Percentiles rank a stretch among this genome's conserved stretches.
Conservation (phyloP, 1,284 basidiomycete species). For the Megacollybia platyphylla region DNA sequence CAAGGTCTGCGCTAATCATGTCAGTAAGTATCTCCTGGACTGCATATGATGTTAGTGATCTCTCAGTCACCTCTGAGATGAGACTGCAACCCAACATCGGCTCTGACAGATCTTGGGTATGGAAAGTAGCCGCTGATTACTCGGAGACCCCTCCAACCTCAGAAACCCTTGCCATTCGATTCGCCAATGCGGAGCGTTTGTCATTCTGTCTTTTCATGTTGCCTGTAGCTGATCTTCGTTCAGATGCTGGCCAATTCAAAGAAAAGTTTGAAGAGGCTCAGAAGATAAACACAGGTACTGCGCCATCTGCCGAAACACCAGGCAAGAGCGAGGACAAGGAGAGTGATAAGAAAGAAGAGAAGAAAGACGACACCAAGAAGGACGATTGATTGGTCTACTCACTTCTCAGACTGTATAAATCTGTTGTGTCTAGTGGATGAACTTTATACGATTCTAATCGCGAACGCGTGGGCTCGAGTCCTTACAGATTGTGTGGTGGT, state of each 20-base stretch:
- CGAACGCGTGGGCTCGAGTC: neutral
- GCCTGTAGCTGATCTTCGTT: neutral
- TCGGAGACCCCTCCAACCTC: slow-evolving; percentile 80
- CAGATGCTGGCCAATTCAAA: slow-evolving; percentile 87
- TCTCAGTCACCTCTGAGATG: slow-evolving; percentile 81
- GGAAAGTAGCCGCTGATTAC: slow-evolving; percentile 94
- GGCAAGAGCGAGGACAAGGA: slow-evolving; percentile 19
- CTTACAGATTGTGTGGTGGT: neutral
- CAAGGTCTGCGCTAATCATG: slow-evolving; percentile 99
- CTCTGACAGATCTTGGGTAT: slow-evolving; percentile 99
- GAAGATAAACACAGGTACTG: slow-evolving; percentile 45
- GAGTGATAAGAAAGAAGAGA: slow-evolving; percentile 15
- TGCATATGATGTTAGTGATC: slow-evolving; percentile 4
- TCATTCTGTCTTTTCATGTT: slow-evolving; percentile 9
- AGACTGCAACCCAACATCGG: slow-evolving; percentile 96
- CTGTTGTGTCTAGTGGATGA: slow-evolving; percentile 11
- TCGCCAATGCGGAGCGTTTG: slow-evolving; percentile 94
- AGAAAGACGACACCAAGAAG: slow-evolving; percentile 15
- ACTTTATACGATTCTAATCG: neutral
- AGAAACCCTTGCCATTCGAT: slow-evolving; percentile 96
- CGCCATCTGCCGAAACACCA: slow-evolving; percentile 18
- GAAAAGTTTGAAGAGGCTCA: slow-evolving; percentile 78
- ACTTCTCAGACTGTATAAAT: neutral
- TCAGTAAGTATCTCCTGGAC: slow-evolving; percentile 48
- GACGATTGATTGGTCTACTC: slow-evolving; percentile 6